Percentiles rank a stretch among this genome's conserved stretches.
Evolutionary conservation across 208 protist genomes (phyloP).

Genomic region (Phytomonas sp.): DNA sequence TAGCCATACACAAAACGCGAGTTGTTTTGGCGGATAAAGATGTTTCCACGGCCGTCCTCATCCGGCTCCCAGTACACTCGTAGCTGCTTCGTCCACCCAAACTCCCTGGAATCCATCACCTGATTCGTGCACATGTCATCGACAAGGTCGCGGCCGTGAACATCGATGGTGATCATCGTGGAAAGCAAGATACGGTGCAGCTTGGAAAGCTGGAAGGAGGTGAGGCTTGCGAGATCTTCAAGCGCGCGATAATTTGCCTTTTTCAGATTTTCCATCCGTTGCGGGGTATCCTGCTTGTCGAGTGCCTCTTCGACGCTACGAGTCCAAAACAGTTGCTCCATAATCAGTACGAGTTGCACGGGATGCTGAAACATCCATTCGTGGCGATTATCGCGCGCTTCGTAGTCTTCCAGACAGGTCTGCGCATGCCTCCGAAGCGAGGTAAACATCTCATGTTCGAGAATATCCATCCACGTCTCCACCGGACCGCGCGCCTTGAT

Average conservation of each 20-base stretch:
- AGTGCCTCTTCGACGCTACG: slow-evolving; percentile 90
- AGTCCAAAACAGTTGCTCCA: slow-evolving; percentile 93
- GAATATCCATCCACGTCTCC: slow-evolving; percentile 92
- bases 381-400: slow-evolving; percentile 55
- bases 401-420: slow-evolving; percentile 84
- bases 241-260: slow-evolving; percentile 75
- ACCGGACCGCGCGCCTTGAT: slow-evolving; percentile 94
- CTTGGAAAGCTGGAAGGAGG: slow-evolving; percentile 76
- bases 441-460: slow-evolving; percentile 93
- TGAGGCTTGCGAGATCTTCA: slow-evolving; percentile 88
- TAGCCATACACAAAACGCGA: slow-evolving; percentile 95
- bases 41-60: slow-evolving; percentile 86
- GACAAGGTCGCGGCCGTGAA: slow-evolving; percentile 96
- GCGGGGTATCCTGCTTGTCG: slow-evolving; percentile 43
- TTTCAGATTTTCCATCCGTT: slow-evolving; percentile 74
- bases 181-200: slow-evolving; percentile 91
- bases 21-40: slow-evolving; percentile 94
- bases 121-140: slow-evolving; percentile 89
- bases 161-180: slow-evolving; percentile 97
- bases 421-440: slow-evolving; percentile 85
- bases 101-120: slow-evolving; percentile 81
- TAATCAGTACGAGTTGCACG: slow-evolving; percentile 92
- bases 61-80: slow-evolving; percentile 96
- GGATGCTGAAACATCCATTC: slow-evolving; percentile 92
- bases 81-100: slow-evolving; percentile 96